phyloP scores from a whole-genome alignment of 225 moss, liverwort and hornwort species.

The Neckera pumila region DNA sequence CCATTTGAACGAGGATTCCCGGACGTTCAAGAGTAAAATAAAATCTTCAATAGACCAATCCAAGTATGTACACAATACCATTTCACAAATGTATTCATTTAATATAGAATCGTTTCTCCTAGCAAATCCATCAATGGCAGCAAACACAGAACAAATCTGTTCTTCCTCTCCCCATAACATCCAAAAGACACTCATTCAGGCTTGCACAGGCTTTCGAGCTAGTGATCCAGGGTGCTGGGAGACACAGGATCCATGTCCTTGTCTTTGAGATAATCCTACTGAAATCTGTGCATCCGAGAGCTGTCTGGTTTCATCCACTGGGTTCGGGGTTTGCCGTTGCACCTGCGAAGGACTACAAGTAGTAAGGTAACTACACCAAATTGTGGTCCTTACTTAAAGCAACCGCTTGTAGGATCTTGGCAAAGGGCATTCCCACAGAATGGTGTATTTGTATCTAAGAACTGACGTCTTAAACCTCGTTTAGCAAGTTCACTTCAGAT shows the following conservation, averaged over 20 bases:
- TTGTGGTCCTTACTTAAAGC: not conserved
- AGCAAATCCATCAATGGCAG: not conserved
- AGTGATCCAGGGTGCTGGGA: constrained; percentile 20
- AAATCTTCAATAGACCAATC: not conserved
- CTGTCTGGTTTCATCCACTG: constrained; percentile 1
- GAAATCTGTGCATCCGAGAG: not conserved
- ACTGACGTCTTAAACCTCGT: not conserved
- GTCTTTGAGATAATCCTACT: constrained; percentile 24
- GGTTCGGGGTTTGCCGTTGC: not conserved
- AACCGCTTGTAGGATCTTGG: not conserved
- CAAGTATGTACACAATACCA: not conserved
- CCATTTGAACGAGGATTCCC: not conserved
- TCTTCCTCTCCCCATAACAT: not conserved
- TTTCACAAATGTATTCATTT: not conserved
- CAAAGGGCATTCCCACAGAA: not conserved
- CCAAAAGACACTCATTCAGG: not conserved
- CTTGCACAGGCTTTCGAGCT: constrained; percentile 35
- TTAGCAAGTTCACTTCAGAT: not conserved
- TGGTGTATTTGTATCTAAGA: not conserved
- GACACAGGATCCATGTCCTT: constrained; percentile 20
- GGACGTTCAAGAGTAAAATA: not conserved
- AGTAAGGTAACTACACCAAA: not conserved
- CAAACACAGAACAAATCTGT: not conserved
- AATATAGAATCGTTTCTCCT: not conserved
- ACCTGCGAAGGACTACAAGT: not conserved